Conservation (phyloP, 2,329 filamentous ascomycete species). For the Parafenestella ontariensis region DNA sequence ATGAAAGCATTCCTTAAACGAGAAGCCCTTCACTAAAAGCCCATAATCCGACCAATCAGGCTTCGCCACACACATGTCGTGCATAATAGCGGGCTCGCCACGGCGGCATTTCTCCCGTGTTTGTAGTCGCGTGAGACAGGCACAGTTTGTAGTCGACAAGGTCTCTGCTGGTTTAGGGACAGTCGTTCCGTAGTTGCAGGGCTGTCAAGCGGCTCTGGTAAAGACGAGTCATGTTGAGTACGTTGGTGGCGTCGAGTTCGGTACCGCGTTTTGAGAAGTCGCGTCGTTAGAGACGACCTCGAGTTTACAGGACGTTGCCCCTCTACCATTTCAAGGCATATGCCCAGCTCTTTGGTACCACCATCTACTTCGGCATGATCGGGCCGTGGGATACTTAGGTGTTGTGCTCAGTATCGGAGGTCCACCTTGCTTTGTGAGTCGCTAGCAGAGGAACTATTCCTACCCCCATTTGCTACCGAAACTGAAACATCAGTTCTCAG, state of each 20-base stretch:
- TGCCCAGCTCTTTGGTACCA: background rate
- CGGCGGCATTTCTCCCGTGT: background rate
- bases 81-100: background rate
- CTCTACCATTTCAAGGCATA: no score
- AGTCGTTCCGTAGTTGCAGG: background rate
- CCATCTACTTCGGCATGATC: background rate
- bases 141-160: background rate
- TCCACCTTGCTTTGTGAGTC: no score
- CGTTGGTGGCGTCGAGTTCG: background rate
- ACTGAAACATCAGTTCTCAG: no score
- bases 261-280: no score
- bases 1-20: slow-evolving; percentile 23
- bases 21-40: slow-evolving; percentile 4
- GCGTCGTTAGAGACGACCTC: no score
- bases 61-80: background rate
- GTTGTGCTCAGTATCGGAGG: no score
- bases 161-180: background rate
- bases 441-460: no score
- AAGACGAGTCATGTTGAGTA: background rate
- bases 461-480: no score
- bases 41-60: slow-evolving; percentile 7
- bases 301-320: no score
- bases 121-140: background rate
- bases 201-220: background rate
- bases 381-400: no score